Base-by-base conservation (phyloP, 108 stramenopile species). In the Fragilaria crotonensis region DNA sequence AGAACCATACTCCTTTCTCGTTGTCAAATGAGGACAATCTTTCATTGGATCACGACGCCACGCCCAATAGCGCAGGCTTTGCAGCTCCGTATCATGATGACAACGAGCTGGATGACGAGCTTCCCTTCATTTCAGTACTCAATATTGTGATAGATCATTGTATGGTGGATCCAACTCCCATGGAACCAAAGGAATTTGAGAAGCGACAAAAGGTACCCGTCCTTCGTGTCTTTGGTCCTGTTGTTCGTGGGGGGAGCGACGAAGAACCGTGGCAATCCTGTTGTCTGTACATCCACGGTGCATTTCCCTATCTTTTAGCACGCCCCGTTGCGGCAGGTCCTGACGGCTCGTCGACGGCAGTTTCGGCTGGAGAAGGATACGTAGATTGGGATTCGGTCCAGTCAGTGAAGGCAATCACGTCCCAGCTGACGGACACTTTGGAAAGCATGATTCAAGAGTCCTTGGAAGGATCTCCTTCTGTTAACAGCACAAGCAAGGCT, bases 241-340 rank as follows among this genome's bases (percentile, higher is more conserved):
- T 89, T 9, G 18, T 86, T 7, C 72, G 83, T 1, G 46, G 48
- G 21, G 48, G 62, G 17, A 30, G 58, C 19, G 56, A n/a, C 5
- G 23, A 33, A 17, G 45, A 55, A 25, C 78, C 79, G 23, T 59
- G 66, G 0, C 90, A 93, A 61, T 81, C 83, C 17, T 84, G 83
- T 27, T 93, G 91, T 65, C 66, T 93, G 0, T 73, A 89, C 59
- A 75, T 93, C 45, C 91, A 93, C 55, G 80, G 82, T 26, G 91
- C 91, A 22, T 93, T 71, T 65, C 91, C 91, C 0, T 93, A 93
- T 57, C 55, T 93, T 57, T 59, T 89, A 21, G 87, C 85, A 22
- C 66, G 91, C 32, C 91, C 91, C 2, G 59, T 71, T 11, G 57
- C 73, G 27, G 86, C 86, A 19, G 90, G 86, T 33, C 84, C 86